A percentile compares a stretch with the other conserved stretches of the same genome.
phyloP scores from a whole-genome alignment of 306 rosid genomes.

The Ammopiptanthus mongolicus region DNA sequence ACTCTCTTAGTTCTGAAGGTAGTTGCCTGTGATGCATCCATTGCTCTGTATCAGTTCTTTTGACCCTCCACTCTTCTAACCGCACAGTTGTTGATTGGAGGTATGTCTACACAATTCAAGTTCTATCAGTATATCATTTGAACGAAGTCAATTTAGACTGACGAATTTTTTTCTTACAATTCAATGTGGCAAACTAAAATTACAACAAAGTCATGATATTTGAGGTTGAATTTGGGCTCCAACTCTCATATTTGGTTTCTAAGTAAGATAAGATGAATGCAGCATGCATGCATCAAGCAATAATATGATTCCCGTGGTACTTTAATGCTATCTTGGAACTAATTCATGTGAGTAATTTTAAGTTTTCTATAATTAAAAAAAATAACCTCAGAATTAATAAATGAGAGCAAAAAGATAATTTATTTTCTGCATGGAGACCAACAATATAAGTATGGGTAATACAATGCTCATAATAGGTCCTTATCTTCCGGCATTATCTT shows the following conservation, averaged over 20 bases:
- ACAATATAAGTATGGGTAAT: neutral
- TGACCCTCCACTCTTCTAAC: conserved; percentile 92
- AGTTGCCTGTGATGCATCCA: conserved; percentile 98
- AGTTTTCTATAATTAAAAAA: no score
- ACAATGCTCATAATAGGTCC: neutral
- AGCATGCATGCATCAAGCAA: no score
- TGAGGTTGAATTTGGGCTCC: neutral
- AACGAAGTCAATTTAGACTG: neutral
- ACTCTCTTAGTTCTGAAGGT: conserved; percentile 59
- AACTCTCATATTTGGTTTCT: no score
- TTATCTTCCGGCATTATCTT: neutral
- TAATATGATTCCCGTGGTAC: no score
- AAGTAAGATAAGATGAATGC: no score
- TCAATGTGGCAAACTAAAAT: no score
- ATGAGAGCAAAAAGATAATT: no score
- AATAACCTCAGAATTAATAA: no score
- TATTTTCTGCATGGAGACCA: no score
- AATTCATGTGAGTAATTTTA: no score
- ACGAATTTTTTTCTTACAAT: neutral
- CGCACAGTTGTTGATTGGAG: conserved; percentile 83
- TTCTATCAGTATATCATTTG: neutral
- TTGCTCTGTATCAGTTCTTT: conserved; percentile 84
- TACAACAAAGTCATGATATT: neutral
- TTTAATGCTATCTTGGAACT: no score
- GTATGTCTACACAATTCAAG: conserved; percentile 50